phyloP scores from a whole-genome alignment of 2,329 filamentous ascomycete species.

The Reticulascus tulasneorum region DNA sequence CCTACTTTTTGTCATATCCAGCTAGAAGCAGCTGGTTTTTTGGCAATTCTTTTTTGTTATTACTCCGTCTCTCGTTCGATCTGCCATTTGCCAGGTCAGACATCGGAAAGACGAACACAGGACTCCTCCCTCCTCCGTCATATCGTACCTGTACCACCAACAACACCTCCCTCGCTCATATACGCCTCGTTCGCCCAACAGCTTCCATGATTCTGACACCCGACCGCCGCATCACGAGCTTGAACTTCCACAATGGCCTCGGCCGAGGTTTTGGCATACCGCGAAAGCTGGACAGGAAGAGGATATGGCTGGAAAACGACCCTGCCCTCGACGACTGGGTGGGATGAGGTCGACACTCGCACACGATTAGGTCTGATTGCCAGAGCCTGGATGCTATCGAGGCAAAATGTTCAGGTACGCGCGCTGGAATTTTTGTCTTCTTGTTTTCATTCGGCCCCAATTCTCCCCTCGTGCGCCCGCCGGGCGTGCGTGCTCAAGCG shows the following conservation, averaged over 20 bases:
- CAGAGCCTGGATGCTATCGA: constrained; percentile 25
- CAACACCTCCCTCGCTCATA: neutral
- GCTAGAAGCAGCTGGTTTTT: no score
- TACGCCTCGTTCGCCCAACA: constrained; percentile 15
- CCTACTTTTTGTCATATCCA: no score
- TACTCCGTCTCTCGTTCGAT: constrained; percentile 1
- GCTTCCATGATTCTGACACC: constrained; percentile 52
- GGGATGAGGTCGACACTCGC: constrained; percentile 24
- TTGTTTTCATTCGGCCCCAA: constrained; percentile 4
- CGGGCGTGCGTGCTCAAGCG: no score
- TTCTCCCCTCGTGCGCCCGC: constrained; percentile 5
- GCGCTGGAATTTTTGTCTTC: constrained; percentile 8
- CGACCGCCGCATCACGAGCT: constrained; percentile 36
- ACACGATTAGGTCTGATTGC: constrained; percentile 25
- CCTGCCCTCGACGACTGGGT: constrained; percentile 29
- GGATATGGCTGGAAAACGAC: constrained; percentile 31
- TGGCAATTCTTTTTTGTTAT: no score
- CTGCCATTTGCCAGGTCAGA: neutral
- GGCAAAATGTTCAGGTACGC: constrained; percentile 18
- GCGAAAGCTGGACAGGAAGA: constrained; percentile 38
- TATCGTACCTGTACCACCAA: neutral
- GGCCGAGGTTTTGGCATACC: constrained; percentile 42
- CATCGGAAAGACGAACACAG: no score
- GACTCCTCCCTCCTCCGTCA: no score
- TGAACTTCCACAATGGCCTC: constrained; percentile 51